These are phyloP conservation scores for Pelargonium fulgidum DNA, from an alignment of 441 rosid genomes.

Conservation along the genomic window DNA sequence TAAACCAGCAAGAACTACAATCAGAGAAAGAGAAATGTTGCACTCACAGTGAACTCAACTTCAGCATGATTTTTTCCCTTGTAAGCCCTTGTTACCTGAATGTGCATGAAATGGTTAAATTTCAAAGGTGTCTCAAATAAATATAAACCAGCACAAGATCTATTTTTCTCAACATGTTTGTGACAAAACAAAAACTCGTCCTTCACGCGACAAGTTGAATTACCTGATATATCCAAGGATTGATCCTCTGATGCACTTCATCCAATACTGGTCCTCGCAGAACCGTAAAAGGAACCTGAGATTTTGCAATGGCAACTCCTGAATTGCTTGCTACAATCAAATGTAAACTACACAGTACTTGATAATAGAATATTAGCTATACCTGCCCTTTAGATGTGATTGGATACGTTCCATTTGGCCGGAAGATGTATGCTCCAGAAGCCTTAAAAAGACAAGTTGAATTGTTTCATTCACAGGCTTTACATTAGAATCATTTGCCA, in stretches of 20 bases:
- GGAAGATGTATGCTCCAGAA: slow-evolving; percentile 92
- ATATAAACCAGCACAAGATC: not conserved
- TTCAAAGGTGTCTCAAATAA: not conserved
- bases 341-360: slow-evolving; percentile 14
- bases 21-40: slow-evolving; percentile 3
- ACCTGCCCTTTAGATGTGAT: slow-evolving; percentile 67
- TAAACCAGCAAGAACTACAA: not conserved
- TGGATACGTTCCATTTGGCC: slow-evolving; percentile 81
- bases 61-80: slow-evolving; percentile 89
- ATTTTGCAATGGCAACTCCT: slow-evolving; percentile 19
- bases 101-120: slow-evolving; percentile 12
- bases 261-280: slow-evolving; percentile 70
- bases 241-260: slow-evolving; percentile 82
- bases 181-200: not conserved
- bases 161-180: not conserved
- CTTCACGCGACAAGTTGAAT: slow-evolving; percentile 8
- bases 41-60: slow-evolving; percentile 91
- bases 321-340: slow-evolving; percentile 15
- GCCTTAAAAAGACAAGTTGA: slow-evolving; percentile 35
- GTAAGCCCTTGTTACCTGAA: slow-evolving; percentile 78
- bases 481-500: slow-evolving; percentile 15
- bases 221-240: slow-evolving; percentile 94
- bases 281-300: slow-evolving; percentile 65
- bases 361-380: slow-evolving; percentile 26
- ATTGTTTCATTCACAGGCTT: slow-evolving; percentile 6